These are phyloP conservation scores for Starmerella stigmatis DNA, from an alignment of 805 yeast genomes.

Conservation along the genomic window DNA sequence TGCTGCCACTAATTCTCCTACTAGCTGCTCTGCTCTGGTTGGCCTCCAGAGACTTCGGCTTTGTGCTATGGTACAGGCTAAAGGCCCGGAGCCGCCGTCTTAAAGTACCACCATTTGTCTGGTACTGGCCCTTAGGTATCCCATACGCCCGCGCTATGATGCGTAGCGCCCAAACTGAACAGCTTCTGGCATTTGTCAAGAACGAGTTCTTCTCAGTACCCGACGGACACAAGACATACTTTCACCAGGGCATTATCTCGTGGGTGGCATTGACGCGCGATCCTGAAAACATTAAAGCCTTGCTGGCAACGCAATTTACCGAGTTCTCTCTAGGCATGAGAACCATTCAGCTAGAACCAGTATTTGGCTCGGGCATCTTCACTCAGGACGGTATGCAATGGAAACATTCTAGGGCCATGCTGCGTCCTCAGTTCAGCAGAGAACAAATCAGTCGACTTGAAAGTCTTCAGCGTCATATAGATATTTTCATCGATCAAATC, in stretches of 20 bases:
- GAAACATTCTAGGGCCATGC: conserved; percentile 32
- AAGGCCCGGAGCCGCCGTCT: neutral
- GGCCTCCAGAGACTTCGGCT: neutral
- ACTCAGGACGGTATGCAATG: conserved; percentile 32
- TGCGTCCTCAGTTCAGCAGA: conserved; percentile 32
- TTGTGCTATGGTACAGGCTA: neutral
- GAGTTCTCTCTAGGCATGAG: conserved; percentile 30
- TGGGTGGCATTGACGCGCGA: conserved; percentile 22
- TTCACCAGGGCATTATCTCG: conserved; percentile 3
- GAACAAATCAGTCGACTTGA: conserved; percentile 30
- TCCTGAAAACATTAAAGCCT: conserved; percentile 28
- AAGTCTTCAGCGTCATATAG: conserved; percentile 26
- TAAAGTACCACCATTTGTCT: neutral
- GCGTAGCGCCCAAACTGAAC: neutral
- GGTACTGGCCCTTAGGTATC: conserved; percentile 6
- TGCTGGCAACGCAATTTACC: conserved; percentile 28
- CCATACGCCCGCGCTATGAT: conserved; percentile 5
- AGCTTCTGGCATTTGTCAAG: neutral
- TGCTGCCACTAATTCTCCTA: neutral
- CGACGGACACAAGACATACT: neutral
- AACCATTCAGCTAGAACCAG: conserved; percentile 24
- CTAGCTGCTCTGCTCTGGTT: neutral
- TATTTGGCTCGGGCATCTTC: conserved; percentile 33
- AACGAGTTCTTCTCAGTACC: neutral
- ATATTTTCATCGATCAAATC: conserved; percentile 17